Evolutionary conservation across 1,139 yeast genomes (phyloP).

Genomic region (Geotrichum bryndzae): DNA sequence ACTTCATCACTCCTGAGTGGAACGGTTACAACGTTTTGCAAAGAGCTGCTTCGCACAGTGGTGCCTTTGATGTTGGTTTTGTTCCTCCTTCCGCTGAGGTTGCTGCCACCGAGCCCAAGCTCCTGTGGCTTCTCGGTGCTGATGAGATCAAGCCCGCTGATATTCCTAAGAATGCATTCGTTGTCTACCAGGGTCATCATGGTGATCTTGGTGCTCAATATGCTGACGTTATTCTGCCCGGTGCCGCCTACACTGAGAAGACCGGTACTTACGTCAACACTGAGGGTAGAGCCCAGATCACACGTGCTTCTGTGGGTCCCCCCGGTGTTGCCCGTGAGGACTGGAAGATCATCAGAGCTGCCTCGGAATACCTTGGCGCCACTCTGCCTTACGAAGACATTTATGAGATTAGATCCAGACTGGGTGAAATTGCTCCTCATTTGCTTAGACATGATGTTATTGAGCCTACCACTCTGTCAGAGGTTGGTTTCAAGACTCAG

Average conservation of each 20-base stretch:
- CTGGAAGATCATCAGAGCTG: constrained; percentile 84
- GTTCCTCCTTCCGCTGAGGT: constrained; percentile 48
- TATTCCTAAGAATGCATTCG: constrained; percentile 81
- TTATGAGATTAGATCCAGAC: constrained; percentile 61
- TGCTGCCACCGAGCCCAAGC: constrained; percentile 56
- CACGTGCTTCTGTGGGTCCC: constrained; percentile 85
- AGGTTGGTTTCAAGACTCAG: constrained; percentile 52
- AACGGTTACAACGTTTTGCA: constrained; percentile 77
- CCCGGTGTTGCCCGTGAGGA: constrained; percentile 92
- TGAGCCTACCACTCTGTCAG: constrained; percentile 57
- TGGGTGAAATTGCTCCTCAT: constrained; percentile 77
- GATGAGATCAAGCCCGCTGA: constrained; percentile 69
- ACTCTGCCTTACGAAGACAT: constrained; percentile 75
- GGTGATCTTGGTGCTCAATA: constrained; percentile 86
- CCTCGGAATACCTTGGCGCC: constrained; percentile 68
- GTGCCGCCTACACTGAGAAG: constrained; percentile 86
- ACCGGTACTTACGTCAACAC: constrained; percentile 84
- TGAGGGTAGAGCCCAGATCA: constrained; percentile 81
- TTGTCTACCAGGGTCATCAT: constrained; percentile 87
- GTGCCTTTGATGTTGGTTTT: constrained; percentile 82
- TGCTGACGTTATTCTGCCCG: constrained; percentile 85
- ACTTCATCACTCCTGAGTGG: constrained; percentile 70
- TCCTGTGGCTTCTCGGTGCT: constrained; percentile 77
- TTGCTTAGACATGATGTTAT: constrained; percentile 69
- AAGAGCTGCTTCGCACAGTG: constrained; percentile 81